Percentiles rank a stretch among this genome's conserved stretches.
Conservation (phyloP, 257 asterid species). For the Prunella vulgaris region DNA sequence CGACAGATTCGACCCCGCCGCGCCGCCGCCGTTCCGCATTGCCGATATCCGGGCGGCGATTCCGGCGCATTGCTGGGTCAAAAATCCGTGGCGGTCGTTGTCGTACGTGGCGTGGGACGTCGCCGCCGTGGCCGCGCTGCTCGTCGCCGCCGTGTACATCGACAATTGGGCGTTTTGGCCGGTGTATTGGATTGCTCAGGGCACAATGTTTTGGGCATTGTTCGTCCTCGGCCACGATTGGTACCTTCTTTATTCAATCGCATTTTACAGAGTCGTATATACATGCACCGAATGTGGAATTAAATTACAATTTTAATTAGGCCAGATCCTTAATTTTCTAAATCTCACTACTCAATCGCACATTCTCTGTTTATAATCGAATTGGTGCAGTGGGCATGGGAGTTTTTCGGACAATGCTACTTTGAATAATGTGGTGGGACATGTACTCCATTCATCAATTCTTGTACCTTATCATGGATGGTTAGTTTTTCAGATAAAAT, state of each 20-base stretch:
- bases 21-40: slow-evolving; percentile 61
- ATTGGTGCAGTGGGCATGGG: slow-evolving; percentile 74
- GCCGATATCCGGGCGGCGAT: slow-evolving; percentile 56
- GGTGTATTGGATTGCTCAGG: slow-evolving; percentile 53
- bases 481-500: slow-evolving; percentile 28
- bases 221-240: slow-evolving; percentile 81
- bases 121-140: slow-evolving; percentile 26
- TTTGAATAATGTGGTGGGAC: slow-evolving; percentile 58
- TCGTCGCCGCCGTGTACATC: slow-evolving; percentile 34
- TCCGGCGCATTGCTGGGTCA: slow-evolving; percentile 70
- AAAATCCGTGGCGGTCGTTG: slow-evolving; percentile 47
- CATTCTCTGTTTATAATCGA: neutral
- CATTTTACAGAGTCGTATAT: neutral
- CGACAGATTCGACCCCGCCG: slow-evolving; percentile 44
- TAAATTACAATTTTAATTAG: neutral
- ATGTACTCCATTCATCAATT: slow-evolving; percentile 59
- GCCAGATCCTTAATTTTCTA: neutral
- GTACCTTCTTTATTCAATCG: slow-evolving; percentile 20
- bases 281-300: neutral
- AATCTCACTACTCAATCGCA: neutral
- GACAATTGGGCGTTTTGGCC: slow-evolving; percentile 47
- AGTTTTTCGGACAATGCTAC: slow-evolving; percentile 48
- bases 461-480: slow-evolving; percentile 68
- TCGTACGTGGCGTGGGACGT: slow-evolving; percentile 44
- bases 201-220: slow-evolving; percentile 68